A percentile compares a stretch with the other conserved stretches of the same genome.
phyloP scores from a whole-genome alignment of 2,329 filamentous ascomycete species.

The Verticillium nubilum region DNA sequence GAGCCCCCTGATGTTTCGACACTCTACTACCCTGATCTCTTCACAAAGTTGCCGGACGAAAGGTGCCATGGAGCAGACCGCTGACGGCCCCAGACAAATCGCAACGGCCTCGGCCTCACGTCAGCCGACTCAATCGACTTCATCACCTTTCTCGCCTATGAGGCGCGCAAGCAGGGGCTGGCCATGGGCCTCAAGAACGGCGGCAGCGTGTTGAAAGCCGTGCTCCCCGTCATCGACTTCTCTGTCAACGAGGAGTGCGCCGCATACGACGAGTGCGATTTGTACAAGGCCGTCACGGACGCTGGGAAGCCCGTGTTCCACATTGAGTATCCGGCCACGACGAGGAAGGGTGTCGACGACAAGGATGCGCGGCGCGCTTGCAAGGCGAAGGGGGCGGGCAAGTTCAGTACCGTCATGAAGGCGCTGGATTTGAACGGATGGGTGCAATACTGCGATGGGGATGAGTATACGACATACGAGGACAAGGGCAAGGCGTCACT shows the following conservation, averaged over 20 bases:
- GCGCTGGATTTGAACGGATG: conserved; percentile 58
- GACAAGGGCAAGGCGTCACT: background rate
- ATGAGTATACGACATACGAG: background rate
- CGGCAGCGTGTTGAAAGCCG: conserved; percentile 46
- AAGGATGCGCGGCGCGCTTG: conserved; percentile 36
- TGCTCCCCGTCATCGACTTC: conserved; percentile 52
- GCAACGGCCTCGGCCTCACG: conserved; percentile 57
- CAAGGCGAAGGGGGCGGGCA: conserved; percentile 32
- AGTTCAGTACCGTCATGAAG: conserved; percentile 62
- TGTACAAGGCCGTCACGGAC: conserved; percentile 51
- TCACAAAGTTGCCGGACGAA: too few species aligned
- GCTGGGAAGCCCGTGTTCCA: conserved; percentile 65
- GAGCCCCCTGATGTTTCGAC: too few species aligned
- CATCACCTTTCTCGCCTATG: conserved; percentile 52
- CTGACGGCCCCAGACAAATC: conserved; percentile 37
- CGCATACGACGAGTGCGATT: conserved; percentile 52
- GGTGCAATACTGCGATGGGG: conserved; percentile 50
- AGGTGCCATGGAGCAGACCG: background rate
- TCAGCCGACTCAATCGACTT: conserved; percentile 50
- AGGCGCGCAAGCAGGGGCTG: conserved; percentile 48
- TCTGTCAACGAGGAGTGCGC: conserved; percentile 67
- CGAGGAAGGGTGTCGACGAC: conserved; percentile 25
- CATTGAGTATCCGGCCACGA: conserved; percentile 61
- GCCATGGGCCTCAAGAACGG: conserved; percentile 66
- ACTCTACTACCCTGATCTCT: too few species aligned